Evolutionary conservation across 1,284 basidiomycete species (phyloP).

Genomic region (Clitocybe nebularis): DNA sequence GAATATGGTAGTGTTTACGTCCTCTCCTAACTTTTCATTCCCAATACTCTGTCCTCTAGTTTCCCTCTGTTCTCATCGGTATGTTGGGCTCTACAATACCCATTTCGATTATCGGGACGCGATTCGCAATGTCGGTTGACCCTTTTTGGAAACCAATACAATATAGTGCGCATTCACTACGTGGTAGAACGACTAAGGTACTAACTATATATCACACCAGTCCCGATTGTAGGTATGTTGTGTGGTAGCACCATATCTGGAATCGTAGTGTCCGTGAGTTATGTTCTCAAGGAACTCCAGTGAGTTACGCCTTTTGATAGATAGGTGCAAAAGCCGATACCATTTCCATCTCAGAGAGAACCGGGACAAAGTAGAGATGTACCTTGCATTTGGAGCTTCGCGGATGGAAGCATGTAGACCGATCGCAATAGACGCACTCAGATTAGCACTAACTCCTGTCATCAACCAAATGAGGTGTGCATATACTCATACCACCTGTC

Average conservation of each 20-base stretch:
- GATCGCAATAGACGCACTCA: constrained; percentile 72
- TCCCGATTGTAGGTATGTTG: constrained; percentile 86
- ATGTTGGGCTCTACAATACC: constrained; percentile 79
- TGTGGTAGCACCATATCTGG: constrained; percentile 77
- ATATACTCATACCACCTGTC: constrained; percentile 16
- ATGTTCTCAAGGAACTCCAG: constrained; percentile 64
- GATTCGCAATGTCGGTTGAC: constrained; percentile 72
- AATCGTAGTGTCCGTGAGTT: constrained; percentile 65
- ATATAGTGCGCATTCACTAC: constrained; percentile 48
- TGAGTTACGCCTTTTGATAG: constrained; percentile 34
- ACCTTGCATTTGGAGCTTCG: constrained; percentile 79
- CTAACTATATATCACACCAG: constrained; percentile 31
- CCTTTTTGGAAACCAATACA: constrained; percentile 83
- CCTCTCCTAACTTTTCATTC: not conserved
- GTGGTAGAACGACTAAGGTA: not conserved
- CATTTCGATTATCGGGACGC: constrained; percentile 71
- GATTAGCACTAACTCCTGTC: constrained; percentile 72
- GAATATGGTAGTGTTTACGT: constrained; percentile 54
- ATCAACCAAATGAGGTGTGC: constrained; percentile 90
- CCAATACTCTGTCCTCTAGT: constrained; percentile 38
- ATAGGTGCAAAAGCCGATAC: no score
- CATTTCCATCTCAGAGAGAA: constrained; percentile 62
- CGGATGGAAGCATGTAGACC: constrained; percentile 78
- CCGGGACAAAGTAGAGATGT: constrained; percentile 77
- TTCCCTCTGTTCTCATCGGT: constrained; percentile 61